Percentiles rank a stretch among this genome's conserved stretches.
These are phyloP conservation scores for Cryphonectria japonica DNA, from an alignment of 2,329 filamentous ascomycete species.

Conservation along the genomic window DNA sequence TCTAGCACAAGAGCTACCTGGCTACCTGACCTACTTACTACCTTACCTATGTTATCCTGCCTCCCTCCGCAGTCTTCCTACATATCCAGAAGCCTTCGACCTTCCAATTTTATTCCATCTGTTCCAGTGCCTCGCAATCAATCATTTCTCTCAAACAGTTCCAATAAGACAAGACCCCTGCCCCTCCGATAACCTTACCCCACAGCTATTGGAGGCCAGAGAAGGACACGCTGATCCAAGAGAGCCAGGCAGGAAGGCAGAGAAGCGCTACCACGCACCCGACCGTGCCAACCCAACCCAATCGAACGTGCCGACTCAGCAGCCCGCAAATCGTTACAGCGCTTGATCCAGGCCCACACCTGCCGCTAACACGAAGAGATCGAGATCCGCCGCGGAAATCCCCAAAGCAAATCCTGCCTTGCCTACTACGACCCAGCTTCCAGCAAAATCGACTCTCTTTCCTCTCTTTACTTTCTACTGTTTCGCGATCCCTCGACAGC, in stretches of 20 bases:
- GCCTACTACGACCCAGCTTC: not conserved
- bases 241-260: not conserved
- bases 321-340: conserved; percentile 17
- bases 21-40: not conserved
- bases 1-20: not conserved
- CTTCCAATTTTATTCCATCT: not conserved
- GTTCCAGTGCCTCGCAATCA: not conserved
- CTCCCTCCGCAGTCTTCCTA: not conserved
- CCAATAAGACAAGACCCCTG: not conserved
- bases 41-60: conserved; percentile 1
- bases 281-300: not conserved
- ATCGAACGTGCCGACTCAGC: not conserved
- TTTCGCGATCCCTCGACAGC: not conserved
- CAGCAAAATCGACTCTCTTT: not conserved
- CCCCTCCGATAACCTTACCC: not conserved
- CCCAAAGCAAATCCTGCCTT: conserved; percentile 4
- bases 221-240: conserved; percentile 1
- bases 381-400: conserved; percentile 8
- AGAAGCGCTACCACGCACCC: not conserved
- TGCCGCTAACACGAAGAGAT: conserved; percentile 10
- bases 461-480: conserved; percentile 2
- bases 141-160: not conserved
- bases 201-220: not conserved
- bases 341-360: conserved; percentile 19
- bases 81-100: not conserved